A percentile compares a stretch with the other conserved stretches of the same genome.
phyloP scores from a whole-genome alignment of 129 eudicot genomes.

The Tagetes erecta region DNA sequence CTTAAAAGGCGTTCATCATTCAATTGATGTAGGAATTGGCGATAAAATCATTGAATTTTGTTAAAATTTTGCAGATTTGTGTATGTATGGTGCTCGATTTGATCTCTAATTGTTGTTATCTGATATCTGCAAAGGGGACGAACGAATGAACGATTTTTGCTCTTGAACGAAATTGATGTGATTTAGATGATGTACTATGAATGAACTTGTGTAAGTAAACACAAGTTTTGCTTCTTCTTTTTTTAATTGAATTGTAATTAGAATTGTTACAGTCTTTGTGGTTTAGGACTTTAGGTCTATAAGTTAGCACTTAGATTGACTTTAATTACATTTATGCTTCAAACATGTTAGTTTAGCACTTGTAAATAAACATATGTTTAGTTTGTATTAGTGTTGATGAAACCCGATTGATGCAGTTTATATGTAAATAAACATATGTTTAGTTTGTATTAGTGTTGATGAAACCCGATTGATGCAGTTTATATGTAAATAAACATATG shows the following conservation, averaged over 20 bases:
- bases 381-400: background rate
- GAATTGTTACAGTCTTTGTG: background rate
- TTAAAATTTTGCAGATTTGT: background rate
- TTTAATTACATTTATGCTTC: background rate
- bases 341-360: conserved; percentile 15
- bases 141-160: background rate
- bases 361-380: background rate
- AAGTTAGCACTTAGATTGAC: conserved; percentile 5
- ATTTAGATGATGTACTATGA: background rate
- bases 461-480: background rate
- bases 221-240: background rate
- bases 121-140: background rate
- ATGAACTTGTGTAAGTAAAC: background rate
- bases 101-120: background rate
- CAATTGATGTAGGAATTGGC: conserved; percentile 6
- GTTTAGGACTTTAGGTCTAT: background rate
- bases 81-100: background rate
- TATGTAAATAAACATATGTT: too few species aligned
- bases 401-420: background rate
- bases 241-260: background rate
- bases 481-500: too few species aligned
- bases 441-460: background rate
- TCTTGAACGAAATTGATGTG: background rate
- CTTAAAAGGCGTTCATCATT: conserved; percentile 8
- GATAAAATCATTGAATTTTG: conserved; percentile 2